phyloP scores from a whole-genome alignment of 352 stramenopile species.

The Phytophthora nicotianae region DNA sequence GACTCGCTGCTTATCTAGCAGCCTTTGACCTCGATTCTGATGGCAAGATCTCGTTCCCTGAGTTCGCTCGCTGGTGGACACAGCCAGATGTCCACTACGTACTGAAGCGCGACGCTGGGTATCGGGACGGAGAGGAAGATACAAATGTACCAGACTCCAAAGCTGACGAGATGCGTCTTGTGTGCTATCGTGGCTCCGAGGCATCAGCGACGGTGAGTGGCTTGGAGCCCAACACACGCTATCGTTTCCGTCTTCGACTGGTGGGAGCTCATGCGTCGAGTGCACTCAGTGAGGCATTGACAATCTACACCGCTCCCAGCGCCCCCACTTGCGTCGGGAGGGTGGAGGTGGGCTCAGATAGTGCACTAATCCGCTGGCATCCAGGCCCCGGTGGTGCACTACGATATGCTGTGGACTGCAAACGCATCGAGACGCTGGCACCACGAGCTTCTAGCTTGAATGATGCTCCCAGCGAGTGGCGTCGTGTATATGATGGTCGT shows the following conservation, averaged over 20 bases:
- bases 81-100: constrained; percentile 81
- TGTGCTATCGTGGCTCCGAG: constrained; percentile 79
- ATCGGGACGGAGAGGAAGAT: constrained; percentile 8
- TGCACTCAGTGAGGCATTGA: constrained; percentile 73
- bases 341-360: constrained; percentile 59
- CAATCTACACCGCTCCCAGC: constrained; percentile 69
- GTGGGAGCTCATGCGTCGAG: constrained; percentile 81
- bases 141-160: constrained; percentile 4
- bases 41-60: constrained; percentile 83
- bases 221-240: constrained; percentile 84
- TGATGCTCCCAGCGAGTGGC: constrained; percentile 59
- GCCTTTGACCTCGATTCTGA: constrained; percentile 85
- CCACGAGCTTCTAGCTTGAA: constrained; percentile 14
- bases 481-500: constrained; percentile 78
- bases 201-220: constrained; percentile 50
- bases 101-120: constrained; percentile 69
- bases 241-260: constrained; percentile 83
- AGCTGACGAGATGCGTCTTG: constrained; percentile 56
- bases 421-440: constrained; percentile 66
- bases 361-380: constrained; percentile 84
- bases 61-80: constrained; percentile 92
- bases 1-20: constrained; percentile 81
- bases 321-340: constrained; percentile 58
- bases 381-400: constrained; percentile 64
- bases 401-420: constrained; percentile 81